Percentiles rank a stretch among this genome's conserved stretches.
Conservation (phyloP, 495 filamentous ascomycete genomes). For the Oidiodendron maius region DNA sequence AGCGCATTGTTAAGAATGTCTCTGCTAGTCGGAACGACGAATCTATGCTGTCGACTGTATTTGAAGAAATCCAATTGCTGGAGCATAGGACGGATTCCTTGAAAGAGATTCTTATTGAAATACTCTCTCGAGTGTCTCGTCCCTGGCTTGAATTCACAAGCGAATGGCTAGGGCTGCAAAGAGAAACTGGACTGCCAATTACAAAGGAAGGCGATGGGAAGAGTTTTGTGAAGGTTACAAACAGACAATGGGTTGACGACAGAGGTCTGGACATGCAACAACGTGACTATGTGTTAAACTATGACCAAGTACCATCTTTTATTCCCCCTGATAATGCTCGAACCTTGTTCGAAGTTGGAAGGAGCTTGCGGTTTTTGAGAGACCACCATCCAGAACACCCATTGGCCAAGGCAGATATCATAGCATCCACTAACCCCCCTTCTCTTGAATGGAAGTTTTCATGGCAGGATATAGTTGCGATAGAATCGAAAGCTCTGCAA, state of each 20-base stretch:
- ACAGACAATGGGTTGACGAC: constrained; percentile 49
- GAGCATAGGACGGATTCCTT: constrained; percentile 59
- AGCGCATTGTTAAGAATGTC: constrained; percentile 49
- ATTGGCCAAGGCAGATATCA: constrained; percentile 46
- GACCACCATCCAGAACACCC: constrained; percentile 73
- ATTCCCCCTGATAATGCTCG: constrained; percentile 58
- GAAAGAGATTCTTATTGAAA: constrained; percentile 55
- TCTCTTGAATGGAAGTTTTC: constrained; percentile 66
- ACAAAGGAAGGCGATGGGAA: constrained; percentile 38
- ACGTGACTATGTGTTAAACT: constrained; percentile 54
- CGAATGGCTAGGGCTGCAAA: constrained; percentile 70
- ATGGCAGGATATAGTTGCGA: constrained; percentile 64
- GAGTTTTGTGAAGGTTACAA: constrained; percentile 57
- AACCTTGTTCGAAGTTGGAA: constrained; percentile 69
- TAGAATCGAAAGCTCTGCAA: constrained; percentile 52
- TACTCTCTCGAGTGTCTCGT: constrained; percentile 55
- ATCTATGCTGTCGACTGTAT: constrained; percentile 61
- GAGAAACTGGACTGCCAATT: constrained; percentile 43
- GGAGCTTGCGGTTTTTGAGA: constrained; percentile 68
- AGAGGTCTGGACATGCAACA: constrained; percentile 43
- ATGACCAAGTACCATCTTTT: constrained; percentile 59
- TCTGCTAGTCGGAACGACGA: constrained; percentile 55
- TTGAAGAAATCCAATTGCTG: constrained; percentile 53
- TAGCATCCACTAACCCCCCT: constrained; percentile 43
- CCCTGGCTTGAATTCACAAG: constrained; percentile 71